Base-by-base conservation (phyloP, 1,284 basidiomycete genomes). In the Rhizopogon parksii region DNA sequence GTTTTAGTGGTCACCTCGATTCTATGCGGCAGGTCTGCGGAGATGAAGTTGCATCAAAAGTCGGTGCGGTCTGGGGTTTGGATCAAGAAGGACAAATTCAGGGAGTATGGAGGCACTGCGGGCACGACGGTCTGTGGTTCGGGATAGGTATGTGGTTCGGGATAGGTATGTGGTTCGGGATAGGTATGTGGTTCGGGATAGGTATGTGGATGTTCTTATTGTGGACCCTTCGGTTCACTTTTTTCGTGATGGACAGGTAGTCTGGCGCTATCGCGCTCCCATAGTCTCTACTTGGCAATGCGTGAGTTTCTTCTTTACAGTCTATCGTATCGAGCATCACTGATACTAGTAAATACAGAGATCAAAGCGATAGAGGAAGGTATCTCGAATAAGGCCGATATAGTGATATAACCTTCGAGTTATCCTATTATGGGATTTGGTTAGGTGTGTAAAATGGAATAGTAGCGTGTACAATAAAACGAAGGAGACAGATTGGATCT, bases 41-140 rank as follows among this genome's bases (percentile, higher is more conserved):
- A 1, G 60, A 67, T 12, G 52, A 71, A 12, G 64, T 72, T 4
- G 71, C 69, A 0, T 60, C 70, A 36, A 64, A 66, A 40, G 61
- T 76, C 42, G 64, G 64, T 4, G 60, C 56, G 0, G 62, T 77
- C 24, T 78, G 77, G 77, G 74, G 73, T 0, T 43, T 71, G 27
- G 70, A 74, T 24, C 64, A 63, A 24, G 76, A 79, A 57, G 72
- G 73, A 1, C 75, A 79, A 56, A 61, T 75, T 32, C 61, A 63
- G 4, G 62, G 72, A n/a, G 53, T 70, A 12, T 72, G 69, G 62
- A 63, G 70, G 40, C 45, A 58, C 24, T 60, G 55, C 35, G 68
- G 68, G 6, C 60, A 67, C 21, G 57, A 65, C 0, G 50, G 53
- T n/a, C 19, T 71, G 15, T 74, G 67, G 65, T 65, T 74, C 40